Percentiles rank a stretch among this genome's conserved stretches.
Evolutionary conservation across 176 grass and related monocot species (phyloP).

Genomic region (Zoysia japonica): DNA sequence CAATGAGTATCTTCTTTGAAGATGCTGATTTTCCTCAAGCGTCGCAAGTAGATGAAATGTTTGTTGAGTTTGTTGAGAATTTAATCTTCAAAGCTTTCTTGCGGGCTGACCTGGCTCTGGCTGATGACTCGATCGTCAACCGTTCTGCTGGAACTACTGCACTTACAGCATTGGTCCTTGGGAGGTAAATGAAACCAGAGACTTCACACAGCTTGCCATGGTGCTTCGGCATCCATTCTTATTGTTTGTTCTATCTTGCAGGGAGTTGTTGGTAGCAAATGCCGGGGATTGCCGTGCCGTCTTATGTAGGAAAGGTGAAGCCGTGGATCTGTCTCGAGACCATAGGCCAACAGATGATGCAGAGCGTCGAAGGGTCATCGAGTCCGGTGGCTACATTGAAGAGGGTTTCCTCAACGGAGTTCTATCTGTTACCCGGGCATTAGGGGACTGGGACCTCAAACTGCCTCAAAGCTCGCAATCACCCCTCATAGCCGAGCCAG

Average conservation of each 20-base stretch:
- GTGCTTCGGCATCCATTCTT: not conserved
- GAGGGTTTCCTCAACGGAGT: slow-evolving; percentile 84
- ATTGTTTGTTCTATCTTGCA: slow-evolving; percentile 35
- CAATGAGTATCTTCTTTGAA: slow-evolving; percentile 70
- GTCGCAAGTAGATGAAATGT: slow-evolving; percentile 49
- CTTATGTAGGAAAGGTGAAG: slow-evolving; percentile 67
- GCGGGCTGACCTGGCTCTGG: slow-evolving; percentile 68
- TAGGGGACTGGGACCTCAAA: slow-evolving; percentile 96
- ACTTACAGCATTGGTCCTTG: slow-evolving; percentile 70
- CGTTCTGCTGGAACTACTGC: slow-evolving; percentile 85
- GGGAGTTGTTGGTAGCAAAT: slow-evolving; percentile 80
- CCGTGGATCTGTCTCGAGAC: slow-evolving; percentile 77
- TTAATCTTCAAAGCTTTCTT: slow-evolving; percentile 61
- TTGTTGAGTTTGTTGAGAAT: slow-evolving; percentile 55
- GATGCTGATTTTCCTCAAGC: slow-evolving; percentile 62
- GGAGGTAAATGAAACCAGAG: slow-evolving; percentile 45
- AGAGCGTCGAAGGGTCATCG: slow-evolving; percentile 53
- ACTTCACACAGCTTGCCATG: not conserved
- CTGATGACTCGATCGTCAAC: slow-evolving; percentile 56
- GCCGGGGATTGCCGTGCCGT: slow-evolving; percentile 87
- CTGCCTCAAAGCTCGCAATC: slow-evolving; percentile 47
- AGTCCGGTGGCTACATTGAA: slow-evolving; percentile 75
- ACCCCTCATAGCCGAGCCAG: slow-evolving; percentile 74
- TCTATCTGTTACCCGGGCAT: slow-evolving; percentile 72
- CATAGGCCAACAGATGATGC: slow-evolving; percentile 59